Percentiles rank a stretch among this genome's conserved stretches.
These are phyloP conservation scores for Aureobasidium melanogenum DNA, from an alignment of 2,329 filamentous ascomycete species.

Conservation along the genomic window DNA sequence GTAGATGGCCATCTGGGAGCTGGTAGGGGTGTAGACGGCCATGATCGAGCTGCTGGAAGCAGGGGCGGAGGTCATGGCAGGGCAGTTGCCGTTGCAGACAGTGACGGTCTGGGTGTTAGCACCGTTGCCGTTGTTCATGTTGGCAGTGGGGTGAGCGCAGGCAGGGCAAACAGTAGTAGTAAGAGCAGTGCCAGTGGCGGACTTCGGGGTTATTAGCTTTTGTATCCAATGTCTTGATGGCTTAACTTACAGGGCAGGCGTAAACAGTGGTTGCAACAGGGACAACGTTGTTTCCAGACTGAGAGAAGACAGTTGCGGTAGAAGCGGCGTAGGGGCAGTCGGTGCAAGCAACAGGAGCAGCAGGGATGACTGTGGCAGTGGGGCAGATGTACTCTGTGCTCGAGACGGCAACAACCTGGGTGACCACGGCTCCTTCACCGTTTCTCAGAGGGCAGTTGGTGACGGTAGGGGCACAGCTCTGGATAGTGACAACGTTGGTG, in stretches of 20 bases:
- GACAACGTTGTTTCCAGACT: background rate
- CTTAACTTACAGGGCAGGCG: background rate
- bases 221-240: too few relatives aligned
- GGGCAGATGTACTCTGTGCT: constrained; percentile 8
- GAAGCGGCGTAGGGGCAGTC: constrained; percentile 3
- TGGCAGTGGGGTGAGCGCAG: constrained; percentile 10
- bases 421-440: background rate
- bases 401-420: background rate
- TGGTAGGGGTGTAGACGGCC: background rate
- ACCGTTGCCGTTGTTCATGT: background rate
- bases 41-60: background rate
- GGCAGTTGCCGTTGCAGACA: constrained; percentile 7
- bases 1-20: constrained; percentile 1
- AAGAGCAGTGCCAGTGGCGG: background rate
- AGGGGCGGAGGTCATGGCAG: background rate
- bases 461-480: constrained; percentile 14
- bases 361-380: background rate
- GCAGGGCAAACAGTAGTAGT: constrained; percentile 5
- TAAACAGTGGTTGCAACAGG: background rate
- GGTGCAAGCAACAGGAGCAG: constrained; percentile 9
- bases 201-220: too few relatives aligned
- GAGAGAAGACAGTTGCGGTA: constrained; percentile 6
- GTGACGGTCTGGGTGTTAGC: constrained; percentile 7
- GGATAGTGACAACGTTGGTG: constrained; percentile 14
- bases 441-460: constrained; percentile 11